Evolutionary conservation across 1,139 yeast genomes (phyloP).

Genomic region (Yamadazyma buinensis): DNA sequence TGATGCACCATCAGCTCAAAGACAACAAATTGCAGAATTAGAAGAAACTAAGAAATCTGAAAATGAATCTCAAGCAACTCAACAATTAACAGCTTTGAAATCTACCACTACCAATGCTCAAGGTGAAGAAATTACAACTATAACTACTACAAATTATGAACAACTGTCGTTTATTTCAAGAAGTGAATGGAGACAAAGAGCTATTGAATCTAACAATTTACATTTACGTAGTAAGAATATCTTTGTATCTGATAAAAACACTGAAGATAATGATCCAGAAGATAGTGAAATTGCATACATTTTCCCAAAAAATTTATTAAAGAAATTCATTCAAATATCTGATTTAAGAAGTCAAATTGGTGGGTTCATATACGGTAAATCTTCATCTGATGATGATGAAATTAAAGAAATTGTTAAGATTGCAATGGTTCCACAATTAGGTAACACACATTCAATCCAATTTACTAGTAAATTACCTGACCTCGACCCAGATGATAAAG

Average conservation of each 20-base stretch:
- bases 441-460: slow-evolving; percentile 63
- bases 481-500: slow-evolving; percentile 34
- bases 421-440: slow-evolving; percentile 86
- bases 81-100: slow-evolving; percentile 70
- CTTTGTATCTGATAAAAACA: slow-evolving; percentile 56
- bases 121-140: slow-evolving; percentile 94
- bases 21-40: slow-evolving; percentile 75
- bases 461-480: slow-evolving; percentile 51
- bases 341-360: slow-evolving; percentile 84
- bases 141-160: slow-evolving; percentile 87
- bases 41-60: slow-evolving; percentile 42
- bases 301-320: slow-evolving; percentile 76
- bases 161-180: slow-evolving; percentile 79
- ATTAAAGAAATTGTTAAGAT: slow-evolving; percentile 77
- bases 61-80: slow-evolving; percentile 18
- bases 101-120: slow-evolving; percentile 86
- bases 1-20: slow-evolving; percentile 79
- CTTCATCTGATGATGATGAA: slow-evolving; percentile 65
- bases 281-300: slow-evolving; percentile 55
- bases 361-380: slow-evolving; percentile 72
- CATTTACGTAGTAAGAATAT: slow-evolving; percentile 75
- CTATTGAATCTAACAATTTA: slow-evolving; percentile 72
- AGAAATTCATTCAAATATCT: slow-evolving; percentile 74
- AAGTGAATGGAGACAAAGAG: slow-evolving; percentile 89
- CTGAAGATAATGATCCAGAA: slow-evolving; percentile 28